A percentile compares a stretch with the other conserved stretches of the same genome.
These are phyloP conservation scores for Fraxinus ornus DNA, from an alignment of 305 asterid genomes.

Conservation along the genomic window DNA sequence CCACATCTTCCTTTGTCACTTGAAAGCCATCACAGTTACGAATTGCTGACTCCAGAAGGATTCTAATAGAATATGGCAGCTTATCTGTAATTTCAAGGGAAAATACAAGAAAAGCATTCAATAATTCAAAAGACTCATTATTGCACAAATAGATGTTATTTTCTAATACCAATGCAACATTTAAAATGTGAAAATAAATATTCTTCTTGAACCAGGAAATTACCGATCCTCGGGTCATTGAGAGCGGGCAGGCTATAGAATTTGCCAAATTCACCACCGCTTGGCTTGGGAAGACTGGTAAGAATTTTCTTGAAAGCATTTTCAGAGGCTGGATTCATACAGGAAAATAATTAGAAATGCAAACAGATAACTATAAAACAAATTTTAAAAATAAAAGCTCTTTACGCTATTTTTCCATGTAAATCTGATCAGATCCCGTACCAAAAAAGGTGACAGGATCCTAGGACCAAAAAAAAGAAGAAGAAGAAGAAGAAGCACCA, in stretches of 20 bases:
- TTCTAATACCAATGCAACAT: not conserved
- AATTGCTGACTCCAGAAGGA: slow-evolving; percentile 86
- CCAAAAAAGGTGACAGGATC: slow-evolving; percentile 9
- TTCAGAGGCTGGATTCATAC: slow-evolving; percentile 61
- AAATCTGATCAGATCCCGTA: not conserved
- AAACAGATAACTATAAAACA: slow-evolving; percentile 12
- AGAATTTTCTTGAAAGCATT: slow-evolving; percentile 78
- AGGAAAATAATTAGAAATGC: not conserved
- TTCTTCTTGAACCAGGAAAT: not conserved
- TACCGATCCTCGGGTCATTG: slow-evolving; percentile 89
- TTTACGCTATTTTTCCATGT: slow-evolving; percentile 1
- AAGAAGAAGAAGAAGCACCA: not conserved
- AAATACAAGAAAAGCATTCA: slow-evolving; percentile 8
- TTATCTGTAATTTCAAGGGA: slow-evolving; percentile 50
- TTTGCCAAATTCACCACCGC: slow-evolving; percentile 94
- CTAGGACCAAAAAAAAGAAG: not conserved
- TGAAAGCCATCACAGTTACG: slow-evolving; percentile 93
- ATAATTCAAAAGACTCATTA: not conserved
- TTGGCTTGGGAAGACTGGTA: slow-evolving; percentile 82
- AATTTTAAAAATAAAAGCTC: slow-evolving; percentile 2
- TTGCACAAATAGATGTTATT: not conserved
- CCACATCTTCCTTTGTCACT: slow-evolving; percentile 79
- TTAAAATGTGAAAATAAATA: not conserved
- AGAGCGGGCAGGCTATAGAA: slow-evolving; percentile 85
- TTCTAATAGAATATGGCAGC: slow-evolving; percentile 84